phyloP scores from a whole-genome alignment of 2,329 filamentous ascomycete species.

The Diaporthe aspalathi region DNA sequence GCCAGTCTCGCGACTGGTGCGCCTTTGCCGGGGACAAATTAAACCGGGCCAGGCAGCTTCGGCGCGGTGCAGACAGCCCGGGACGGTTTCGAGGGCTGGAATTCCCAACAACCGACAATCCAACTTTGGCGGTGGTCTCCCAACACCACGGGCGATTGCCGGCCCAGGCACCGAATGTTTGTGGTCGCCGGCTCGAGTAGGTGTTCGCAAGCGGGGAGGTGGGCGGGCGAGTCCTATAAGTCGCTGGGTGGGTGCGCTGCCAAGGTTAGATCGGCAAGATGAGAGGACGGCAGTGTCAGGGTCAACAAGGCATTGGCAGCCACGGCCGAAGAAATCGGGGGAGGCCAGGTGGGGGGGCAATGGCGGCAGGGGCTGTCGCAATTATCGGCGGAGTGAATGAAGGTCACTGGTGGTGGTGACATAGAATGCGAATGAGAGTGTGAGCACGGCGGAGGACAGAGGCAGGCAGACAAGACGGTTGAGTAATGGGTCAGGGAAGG shows the following conservation, averaged over 20 bases:
- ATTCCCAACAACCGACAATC: constrained; percentile 38
- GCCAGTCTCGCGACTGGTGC: constrained; percentile 72
- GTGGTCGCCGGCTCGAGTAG: constrained; percentile 21
- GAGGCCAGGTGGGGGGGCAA: constrained; percentile 9
- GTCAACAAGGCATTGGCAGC: constrained; percentile 35
- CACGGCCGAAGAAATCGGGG: constrained; percentile 26
- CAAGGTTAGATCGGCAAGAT: constrained; percentile 15
- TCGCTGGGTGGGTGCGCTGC: constrained; percentile 23
- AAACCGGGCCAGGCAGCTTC: constrained; percentile 36
- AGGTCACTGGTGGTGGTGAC: constrained; percentile 34
- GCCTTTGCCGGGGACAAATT: constrained; percentile 58
- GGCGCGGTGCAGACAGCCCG: constrained; percentile 28
- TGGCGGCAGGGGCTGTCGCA: constrained; percentile 29
- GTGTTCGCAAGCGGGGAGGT: constrained; percentile 18
- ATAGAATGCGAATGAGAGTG: constrained; percentile 32
- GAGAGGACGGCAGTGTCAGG: neutral
- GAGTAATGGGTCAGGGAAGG: constrained; percentile 27
- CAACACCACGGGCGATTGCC: constrained; percentile 39
- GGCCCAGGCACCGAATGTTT: constrained; percentile 38
- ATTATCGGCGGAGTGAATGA: constrained; percentile 29
- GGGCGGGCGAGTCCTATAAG: constrained; percentile 26
- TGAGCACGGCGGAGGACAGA: constrained; percentile 15
- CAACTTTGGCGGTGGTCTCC: constrained; percentile 38
- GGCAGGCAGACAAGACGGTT: constrained; percentile 8
- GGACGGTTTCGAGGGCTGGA: constrained; percentile 40